Conservation (phyloP, 768 basidiomycete species). For the Nidula microcarpa region DNA sequence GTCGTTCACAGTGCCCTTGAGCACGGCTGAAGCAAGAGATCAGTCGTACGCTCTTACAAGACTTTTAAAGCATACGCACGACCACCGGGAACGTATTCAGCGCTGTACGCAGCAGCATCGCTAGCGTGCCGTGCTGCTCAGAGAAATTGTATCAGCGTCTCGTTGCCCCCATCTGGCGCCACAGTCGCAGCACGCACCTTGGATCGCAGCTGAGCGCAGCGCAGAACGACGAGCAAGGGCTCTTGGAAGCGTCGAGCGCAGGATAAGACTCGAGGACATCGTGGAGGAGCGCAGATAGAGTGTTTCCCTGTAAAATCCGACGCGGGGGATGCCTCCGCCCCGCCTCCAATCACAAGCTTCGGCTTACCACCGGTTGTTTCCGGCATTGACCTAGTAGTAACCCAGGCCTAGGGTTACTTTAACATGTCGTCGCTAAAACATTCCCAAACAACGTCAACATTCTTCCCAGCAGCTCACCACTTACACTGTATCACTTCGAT, state of each 20-base stretch:
- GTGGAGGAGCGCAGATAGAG: slow-evolving; percentile 8
- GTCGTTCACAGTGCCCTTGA: slow-evolving; percentile 93
- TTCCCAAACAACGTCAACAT: no score
- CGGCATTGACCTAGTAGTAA: not conserved
- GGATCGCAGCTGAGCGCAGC: slow-evolving; percentile 31
- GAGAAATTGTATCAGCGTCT: slow-evolving; percentile 6
- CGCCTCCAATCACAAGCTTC: not conserved
- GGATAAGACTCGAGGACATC: slow-evolving; percentile 49
- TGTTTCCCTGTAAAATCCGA: not conserved
- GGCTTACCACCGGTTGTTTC: not conserved
- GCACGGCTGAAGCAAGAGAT: slow-evolving; percentile 54
- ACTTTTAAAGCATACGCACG: slow-evolving; percentile 42
- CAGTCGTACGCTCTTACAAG: no score
- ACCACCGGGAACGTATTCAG: slow-evolving; percentile 63
- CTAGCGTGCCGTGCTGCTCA: slow-evolving; percentile 36
- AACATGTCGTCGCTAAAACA: no score
- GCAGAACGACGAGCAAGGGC: slow-evolving; percentile 39
- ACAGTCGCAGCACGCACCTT: slow-evolving; percentile 28
- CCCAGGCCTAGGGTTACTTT: no score
- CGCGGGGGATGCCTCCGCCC: not conserved
- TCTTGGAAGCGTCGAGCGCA: slow-evolving; percentile 45
- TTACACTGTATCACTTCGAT: no score
- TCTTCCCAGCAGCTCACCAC: no score
- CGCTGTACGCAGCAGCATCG: slow-evolving; percentile 20
- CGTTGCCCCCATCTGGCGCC: no score